Conservation (phyloP, 768 basidiomycete species). For the Roridomyces roridus region DNA sequence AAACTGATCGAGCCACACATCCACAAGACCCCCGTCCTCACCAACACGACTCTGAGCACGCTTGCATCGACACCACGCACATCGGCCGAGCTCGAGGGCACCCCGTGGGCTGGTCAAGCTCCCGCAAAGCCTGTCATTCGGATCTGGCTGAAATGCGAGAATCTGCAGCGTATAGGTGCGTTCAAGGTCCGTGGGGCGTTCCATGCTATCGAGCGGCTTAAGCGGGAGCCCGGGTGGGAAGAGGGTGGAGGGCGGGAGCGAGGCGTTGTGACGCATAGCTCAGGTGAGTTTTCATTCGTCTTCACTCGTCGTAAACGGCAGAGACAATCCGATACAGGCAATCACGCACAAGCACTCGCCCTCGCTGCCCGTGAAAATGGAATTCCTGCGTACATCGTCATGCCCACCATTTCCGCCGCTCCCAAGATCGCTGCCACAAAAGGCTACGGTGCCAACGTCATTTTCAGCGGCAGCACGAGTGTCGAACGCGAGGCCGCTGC, state of each 20-base stretch:
- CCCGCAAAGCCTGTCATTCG: slow-evolving; percentile 12
- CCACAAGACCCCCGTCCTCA: slow-evolving; percentile 20
- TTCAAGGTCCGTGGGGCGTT: slow-evolving; percentile 22
- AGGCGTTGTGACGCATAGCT: slow-evolving; percentile 22
- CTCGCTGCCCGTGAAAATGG: slow-evolving; percentile 15
- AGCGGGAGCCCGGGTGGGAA: slow-evolving; percentile 6
- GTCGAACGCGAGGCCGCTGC: slow-evolving; percentile 16
- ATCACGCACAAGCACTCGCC: slow-evolving; percentile 23
- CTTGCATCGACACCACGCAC: slow-evolving; percentile 15
- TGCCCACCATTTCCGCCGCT: slow-evolving; percentile 19
- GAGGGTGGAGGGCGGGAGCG: slow-evolving; percentile 11
- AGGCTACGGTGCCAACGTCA: slow-evolving; percentile 19
- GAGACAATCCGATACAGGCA: not conserved
- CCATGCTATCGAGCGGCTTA: slow-evolving; percentile 17
- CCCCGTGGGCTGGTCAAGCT: slow-evolving; percentile 4
- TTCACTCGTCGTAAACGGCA: not conserved
- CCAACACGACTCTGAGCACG: slow-evolving; percentile 1
- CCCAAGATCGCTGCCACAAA: slow-evolving; percentile 22
- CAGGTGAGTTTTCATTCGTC: slow-evolving; percentile 1
- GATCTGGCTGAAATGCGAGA: slow-evolving; percentile 23
- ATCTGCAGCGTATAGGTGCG: slow-evolving; percentile 21
- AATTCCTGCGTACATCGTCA: slow-evolving; percentile 21
- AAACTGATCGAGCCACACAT: slow-evolving; percentile 9
- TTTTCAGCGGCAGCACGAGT: slow-evolving; percentile 18
- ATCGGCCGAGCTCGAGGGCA: slow-evolving; percentile 5